A percentile compares a stretch with the other conserved stretches of the same genome.
Evolutionary conservation across 208 protist species (phyloP).

Genomic region (Herpetomonas tarakana): DNA sequence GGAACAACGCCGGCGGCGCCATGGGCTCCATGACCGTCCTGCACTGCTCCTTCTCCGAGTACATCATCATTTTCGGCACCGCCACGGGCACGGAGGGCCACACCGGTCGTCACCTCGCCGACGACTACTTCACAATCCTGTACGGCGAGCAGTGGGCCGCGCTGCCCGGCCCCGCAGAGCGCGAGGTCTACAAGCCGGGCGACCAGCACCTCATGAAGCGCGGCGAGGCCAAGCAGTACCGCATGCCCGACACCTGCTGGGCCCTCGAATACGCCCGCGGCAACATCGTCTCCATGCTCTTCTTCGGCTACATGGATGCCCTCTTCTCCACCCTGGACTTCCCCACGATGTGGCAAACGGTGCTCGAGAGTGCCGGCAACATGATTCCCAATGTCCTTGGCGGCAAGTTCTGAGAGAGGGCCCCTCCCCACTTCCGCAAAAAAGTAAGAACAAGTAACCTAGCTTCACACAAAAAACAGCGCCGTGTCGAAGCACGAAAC

Average conservation of each 20-base stretch:
- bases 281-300: conserved; percentile 90
- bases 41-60: conserved; percentile 90
- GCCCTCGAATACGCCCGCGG: conserved; percentile 92
- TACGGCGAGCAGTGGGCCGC: conserved; percentile 90
- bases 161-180: conserved; percentile 20
- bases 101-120: conserved; percentile 82
- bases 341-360: conserved; percentile 59
- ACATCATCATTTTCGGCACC: conserved; percentile 93
- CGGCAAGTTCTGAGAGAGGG: conserved; percentile 85
- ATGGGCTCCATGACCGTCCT: conserved; percentile 92
- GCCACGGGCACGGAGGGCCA: conserved; percentile 87
- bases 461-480: background rate
- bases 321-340: conserved; percentile 83
- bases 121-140: conserved; percentile 91
- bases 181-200: conserved; percentile 68
- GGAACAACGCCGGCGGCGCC: conserved; percentile 90
- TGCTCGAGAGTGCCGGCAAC: conserved; percentile 55
- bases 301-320: conserved; percentile 89
- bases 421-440: no score
- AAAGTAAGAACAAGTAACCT: conserved; percentile 4
- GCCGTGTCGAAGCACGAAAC: no score
- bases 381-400: conserved; percentile 67
- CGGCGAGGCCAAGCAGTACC: conserved; percentile 79
- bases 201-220: conserved; percentile 75
- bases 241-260: conserved; percentile 89